Base-by-base conservation (phyloP, 1,284 basidiomycete species). In the Malassezia restricta region DNA sequence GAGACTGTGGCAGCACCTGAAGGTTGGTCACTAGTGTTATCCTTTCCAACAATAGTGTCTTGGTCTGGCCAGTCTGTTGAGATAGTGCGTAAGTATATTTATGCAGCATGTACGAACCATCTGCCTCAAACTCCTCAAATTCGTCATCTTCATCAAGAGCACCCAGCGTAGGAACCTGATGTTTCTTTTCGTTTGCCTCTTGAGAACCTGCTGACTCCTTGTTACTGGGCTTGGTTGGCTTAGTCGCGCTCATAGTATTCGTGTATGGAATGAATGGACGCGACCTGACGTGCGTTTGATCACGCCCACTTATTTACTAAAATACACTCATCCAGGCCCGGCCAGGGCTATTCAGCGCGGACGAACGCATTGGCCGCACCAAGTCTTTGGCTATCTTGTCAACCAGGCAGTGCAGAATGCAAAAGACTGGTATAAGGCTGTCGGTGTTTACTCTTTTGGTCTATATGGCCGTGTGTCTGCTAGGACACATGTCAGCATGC, bases 11-110 rank as follows among this genome's bases (percentile, higher is more conserved):
- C 42, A 6, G 47, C 29, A 27, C 30, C 43, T 2, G 20, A 24
- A 4, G 53, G 3, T 37, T 17, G 15, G 31, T 12, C n/a, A 5
- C 17, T 12, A n/a, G 39, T 30, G 24, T 20, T 35, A 9, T 32
- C 15, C 11, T 41, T 40, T 17, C 6, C 32, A 12, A 51, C 58
- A 11, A 51, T 87, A 87, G 66, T 88, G 86, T 88, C 68, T 17
- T 27, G 2, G 12, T 40, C 33, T 5, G 49, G 54, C 46, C 47
- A 55, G 33, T 35, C 33, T 35, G 33, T 12, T 12, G 33, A 12
- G 15, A 35, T 11, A 11, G 35, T 40, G 9, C 30, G 20, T 12
- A 15, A 17, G 15, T 12, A 15, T 12, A 15, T 2, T 35, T 5
- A 15, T 12, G 33, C 11, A 35, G 11, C 11, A 24, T 24, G 31